Conservation (phyloP, 164 flowering plant genomes). For the Euptelea pleiosperma region DNA sequence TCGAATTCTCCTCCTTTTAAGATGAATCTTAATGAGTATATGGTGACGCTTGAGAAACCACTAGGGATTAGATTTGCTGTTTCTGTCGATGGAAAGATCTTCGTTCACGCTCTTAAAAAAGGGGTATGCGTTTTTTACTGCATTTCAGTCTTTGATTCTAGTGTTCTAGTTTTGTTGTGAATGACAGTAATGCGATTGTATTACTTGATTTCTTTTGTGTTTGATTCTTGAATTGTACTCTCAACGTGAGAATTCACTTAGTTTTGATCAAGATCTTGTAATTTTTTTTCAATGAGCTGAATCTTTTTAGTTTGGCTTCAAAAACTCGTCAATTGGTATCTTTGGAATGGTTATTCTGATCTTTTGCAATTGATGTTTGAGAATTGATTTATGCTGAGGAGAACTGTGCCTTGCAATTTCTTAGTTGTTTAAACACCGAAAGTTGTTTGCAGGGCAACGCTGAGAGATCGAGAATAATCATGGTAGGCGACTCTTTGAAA, state of each 20-base stretch:
- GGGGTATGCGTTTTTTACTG: constrained; percentile 44
- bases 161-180: background rate
- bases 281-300: background rate
- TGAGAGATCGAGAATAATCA: constrained; percentile 83
- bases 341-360: background rate
- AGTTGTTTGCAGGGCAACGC: constrained; percentile 68
- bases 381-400: background rate
- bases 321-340: too few species aligned
- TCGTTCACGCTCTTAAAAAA: constrained; percentile 70
- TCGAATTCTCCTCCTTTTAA: constrained; percentile 29
- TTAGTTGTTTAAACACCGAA: background rate
- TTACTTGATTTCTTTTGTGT: background rate
- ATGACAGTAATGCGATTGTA: background rate
- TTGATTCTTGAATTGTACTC: background rate
- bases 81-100: constrained; percentile 64
- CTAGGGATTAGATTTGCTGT: constrained; percentile 82
- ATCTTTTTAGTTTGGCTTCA: background rate
- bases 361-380: background rate
- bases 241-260: background rate
- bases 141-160: background rate
- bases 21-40: constrained; percentile 90
- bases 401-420: background rate
- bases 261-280: background rate
- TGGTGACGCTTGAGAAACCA: constrained; percentile 89
- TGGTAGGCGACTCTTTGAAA: constrained; percentile 90